Evolutionary conservation across 768 basidiomycete genomes (phyloP).

Genomic region (Fomitopsis serialis): DNA sequence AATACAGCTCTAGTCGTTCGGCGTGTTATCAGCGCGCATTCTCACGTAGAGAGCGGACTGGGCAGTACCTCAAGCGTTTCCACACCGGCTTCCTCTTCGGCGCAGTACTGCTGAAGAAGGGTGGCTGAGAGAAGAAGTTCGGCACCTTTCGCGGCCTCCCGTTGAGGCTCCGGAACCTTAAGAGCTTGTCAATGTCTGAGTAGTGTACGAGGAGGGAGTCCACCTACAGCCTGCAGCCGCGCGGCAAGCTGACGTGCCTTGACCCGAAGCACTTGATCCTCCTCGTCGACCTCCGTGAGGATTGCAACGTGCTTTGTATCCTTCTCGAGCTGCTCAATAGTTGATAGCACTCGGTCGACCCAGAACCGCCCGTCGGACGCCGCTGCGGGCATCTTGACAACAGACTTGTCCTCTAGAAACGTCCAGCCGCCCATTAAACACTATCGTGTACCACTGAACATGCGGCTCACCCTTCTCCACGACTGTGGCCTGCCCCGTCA

Average conservation of each 20-base stretch:
- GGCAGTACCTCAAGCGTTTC: slow-evolving; percentile 51
- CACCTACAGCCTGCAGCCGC: slow-evolving; percentile 40
- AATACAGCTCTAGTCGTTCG: slow-evolving; percentile 45
- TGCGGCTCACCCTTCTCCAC: slow-evolving; percentile 44
- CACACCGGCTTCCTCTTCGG: slow-evolving; percentile 45
- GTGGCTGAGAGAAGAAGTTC: slow-evolving; percentile 68
- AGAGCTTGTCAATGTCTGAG: background rate
- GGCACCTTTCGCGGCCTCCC: slow-evolving; percentile 60
- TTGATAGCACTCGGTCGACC: slow-evolving; percentile 60
- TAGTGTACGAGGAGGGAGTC: background rate
- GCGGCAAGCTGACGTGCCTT: slow-evolving; percentile 38
- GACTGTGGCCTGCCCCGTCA: slow-evolving; percentile 51
- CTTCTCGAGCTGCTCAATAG: slow-evolving; percentile 50
- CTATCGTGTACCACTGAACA: background rate
- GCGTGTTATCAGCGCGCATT: background rate
- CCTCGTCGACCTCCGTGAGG: slow-evolving; percentile 49
- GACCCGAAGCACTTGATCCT: slow-evolving; percentile 40
- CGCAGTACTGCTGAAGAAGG: slow-evolving; percentile 68
- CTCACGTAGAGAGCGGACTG: background rate
- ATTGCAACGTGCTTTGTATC: slow-evolving; percentile 64
- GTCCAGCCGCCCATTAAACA: background rate
- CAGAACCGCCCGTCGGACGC: slow-evolving; percentile 76
- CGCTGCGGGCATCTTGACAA: slow-evolving; percentile 50
- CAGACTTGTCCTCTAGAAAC: slow-evolving; percentile 40
- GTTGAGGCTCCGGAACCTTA: slow-evolving; percentile 34